Evolutionary conservation across 78 protist species (phyloP).

Genomic region (Carpediemonas membranifera): DNA sequence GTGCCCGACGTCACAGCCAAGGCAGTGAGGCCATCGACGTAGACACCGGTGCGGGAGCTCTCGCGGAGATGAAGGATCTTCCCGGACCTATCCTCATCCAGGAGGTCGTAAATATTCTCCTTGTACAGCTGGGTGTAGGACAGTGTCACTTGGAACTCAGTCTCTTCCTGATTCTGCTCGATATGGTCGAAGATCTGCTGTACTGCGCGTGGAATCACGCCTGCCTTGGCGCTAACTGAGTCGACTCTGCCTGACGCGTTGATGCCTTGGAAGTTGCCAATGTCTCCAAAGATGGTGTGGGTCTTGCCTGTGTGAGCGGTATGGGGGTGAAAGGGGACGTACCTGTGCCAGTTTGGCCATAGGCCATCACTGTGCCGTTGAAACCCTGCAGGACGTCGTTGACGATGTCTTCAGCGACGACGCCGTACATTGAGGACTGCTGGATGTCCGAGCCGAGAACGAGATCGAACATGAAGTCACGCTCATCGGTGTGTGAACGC

Average conservation of each 20-base stretch:
- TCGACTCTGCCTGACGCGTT: neutral
- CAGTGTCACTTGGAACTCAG: neutral
- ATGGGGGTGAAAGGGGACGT: too few relatives aligned
- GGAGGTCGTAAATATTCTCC: neutral
- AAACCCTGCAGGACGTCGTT: neutral
- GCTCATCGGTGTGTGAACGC: neutral
- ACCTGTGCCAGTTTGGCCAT: neutral
- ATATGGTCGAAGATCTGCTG: neutral
- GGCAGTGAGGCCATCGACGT: neutral
- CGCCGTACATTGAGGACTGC: neutral
- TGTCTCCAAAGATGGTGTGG: too few relatives aligned
- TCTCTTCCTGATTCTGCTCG: too few relatives aligned
- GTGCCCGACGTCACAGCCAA: neutral
- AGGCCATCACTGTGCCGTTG: neutral
- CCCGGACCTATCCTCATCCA: neutral
- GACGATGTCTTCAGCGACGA: neutral
- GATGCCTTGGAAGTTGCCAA: neutral
- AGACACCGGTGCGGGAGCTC: neutral
- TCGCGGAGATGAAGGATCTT: neutral
- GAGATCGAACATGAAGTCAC: neutral
- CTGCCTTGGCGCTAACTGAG: conserved; percentile 24
- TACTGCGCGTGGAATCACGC: conserved; percentile 2
- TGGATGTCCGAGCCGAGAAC: neutral
- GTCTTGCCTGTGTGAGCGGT: too few relatives aligned
- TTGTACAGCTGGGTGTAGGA: neutral